Evolutionary conservation across 2,329 filamentous ascomycete species (phyloP).

Genomic region (Raffaelea ambrosiae): DNA sequence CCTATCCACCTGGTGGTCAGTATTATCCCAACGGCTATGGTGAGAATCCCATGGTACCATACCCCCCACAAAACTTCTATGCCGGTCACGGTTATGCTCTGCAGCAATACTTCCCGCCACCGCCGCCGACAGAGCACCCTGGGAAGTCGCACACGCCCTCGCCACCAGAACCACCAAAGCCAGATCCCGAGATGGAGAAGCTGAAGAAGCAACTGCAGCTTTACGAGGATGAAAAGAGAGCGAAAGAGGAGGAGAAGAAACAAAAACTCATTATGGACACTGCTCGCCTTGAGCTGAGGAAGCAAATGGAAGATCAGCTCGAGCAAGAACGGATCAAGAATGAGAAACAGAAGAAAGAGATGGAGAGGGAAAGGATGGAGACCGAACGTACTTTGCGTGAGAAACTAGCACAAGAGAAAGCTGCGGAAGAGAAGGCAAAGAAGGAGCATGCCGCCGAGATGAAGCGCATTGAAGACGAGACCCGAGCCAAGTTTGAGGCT

Average conservation of each 20-base stretch:
- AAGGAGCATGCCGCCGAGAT: conserved; percentile 23
- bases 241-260: conserved; percentile 35
- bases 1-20: too few relatives aligned
- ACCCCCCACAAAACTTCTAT: conserved; percentile 29
- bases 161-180: conserved; percentile 21
- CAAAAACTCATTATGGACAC: conserved; percentile 14
- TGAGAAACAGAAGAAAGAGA: conserved; percentile 36
- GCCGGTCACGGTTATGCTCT: conserved; percentile 24
- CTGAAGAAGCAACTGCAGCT: conserved; percentile 51
- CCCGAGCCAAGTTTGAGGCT: conserved; percentile 28
- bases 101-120: conserved; percentile 16
- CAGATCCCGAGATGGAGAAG: conserved; percentile 49
- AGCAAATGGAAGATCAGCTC: conserved; percentile 21
- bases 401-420: conserved; percentile 18
- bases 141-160: conserved; percentile 27
- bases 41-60: conserved; percentile 42
- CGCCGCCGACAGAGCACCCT: conserved; percentile 33
- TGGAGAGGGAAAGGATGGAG: conserved; percentile 35
- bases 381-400: conserved; percentile 5
- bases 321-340: conserved; percentile 28
- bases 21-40: conserved; percentile 29
- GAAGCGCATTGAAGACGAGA: conserved; percentile 22
- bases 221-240: conserved; percentile 37
- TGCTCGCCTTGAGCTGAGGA: conserved; percentile 26
- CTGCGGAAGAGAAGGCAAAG: conserved; percentile 25